These are phyloP conservation scores for Penicillium pulvis DNA, from an alignment of 495 filamentous ascomycete genomes.

Conservation along the genomic window DNA sequence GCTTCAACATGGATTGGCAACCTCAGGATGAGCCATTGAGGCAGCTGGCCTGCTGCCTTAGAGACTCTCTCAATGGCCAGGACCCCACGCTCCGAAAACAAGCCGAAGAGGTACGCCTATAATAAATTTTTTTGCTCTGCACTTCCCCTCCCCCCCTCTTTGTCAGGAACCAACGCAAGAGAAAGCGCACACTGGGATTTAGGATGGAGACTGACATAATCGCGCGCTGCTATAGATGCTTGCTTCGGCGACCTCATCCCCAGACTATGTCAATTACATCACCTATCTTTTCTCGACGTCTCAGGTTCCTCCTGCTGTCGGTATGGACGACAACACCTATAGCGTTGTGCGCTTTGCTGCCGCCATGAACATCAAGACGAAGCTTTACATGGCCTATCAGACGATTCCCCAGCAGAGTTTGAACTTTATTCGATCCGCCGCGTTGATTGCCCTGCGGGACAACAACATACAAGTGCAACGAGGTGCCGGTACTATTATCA, in stretches of 20 bases:
- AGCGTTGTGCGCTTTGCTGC: slow-evolving; percentile 81
- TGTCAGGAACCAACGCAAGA: neutral
- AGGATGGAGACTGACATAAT: neutral
- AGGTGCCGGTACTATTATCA: slow-evolving; percentile 90
- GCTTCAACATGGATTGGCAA: slow-evolving; percentile 81
- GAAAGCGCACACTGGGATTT: neutral
- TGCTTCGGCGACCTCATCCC: slow-evolving; percentile 81
- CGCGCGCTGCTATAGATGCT: slow-evolving; percentile 70
- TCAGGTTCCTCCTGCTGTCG: slow-evolving; percentile 58
- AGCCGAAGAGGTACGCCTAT: slow-evolving; percentile 55
- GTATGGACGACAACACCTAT: slow-evolving; percentile 59
- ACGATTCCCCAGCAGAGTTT: slow-evolving; percentile 69
- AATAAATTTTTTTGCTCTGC: slow-evolving; percentile 15
- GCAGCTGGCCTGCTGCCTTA: slow-evolving; percentile 86
- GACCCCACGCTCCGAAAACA: slow-evolving; percentile 78
- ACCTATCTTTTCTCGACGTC: slow-evolving; percentile 82
- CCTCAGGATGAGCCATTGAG: slow-evolving; percentile 81
- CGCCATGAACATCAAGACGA: slow-evolving; percentile 93
- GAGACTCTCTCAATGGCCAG: slow-evolving; percentile 86
- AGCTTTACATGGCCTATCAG: slow-evolving; percentile 70
- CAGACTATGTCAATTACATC: slow-evolving; percentile 96
- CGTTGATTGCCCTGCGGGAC: slow-evolving; percentile 80
- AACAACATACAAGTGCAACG: slow-evolving; percentile 78
- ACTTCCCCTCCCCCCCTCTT: slow-evolving; percentile 6
- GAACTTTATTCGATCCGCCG: slow-evolving; percentile 73